A percentile compares a stretch with the other conserved stretches of the same genome.
phyloP scores from a whole-genome alignment of 768 basidiomycete genomes.

The Peribolospora kevripleyi region DNA sequence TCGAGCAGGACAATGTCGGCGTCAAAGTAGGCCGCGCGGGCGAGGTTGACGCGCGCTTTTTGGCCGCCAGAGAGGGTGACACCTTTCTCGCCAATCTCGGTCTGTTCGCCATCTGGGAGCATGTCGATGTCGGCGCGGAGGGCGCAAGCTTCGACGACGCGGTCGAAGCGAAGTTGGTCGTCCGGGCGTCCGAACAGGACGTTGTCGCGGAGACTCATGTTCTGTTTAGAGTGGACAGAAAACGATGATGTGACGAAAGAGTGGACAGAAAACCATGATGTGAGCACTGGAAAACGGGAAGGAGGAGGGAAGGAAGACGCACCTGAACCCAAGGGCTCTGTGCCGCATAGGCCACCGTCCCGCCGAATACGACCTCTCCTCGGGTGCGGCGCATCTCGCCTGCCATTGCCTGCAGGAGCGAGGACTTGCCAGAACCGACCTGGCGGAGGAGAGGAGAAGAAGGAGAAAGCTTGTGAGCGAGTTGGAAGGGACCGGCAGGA shows the following conservation, averaged over 20 bases:
- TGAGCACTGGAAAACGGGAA: too few species aligned
- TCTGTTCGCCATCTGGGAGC: slow-evolving; percentile 29
- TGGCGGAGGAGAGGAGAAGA: too few species aligned
- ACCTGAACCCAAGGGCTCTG: slow-evolving; percentile 33
- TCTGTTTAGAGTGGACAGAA: too few species aligned
- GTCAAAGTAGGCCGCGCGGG: slow-evolving; percentile 40
- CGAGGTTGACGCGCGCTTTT: slow-evolving; percentile 47
- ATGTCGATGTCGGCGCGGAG: slow-evolving; percentile 40
- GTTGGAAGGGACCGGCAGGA: too few species aligned
- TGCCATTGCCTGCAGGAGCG: slow-evolving; percentile 20
- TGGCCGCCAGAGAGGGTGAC: slow-evolving; percentile 49
- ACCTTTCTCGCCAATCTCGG: slow-evolving; percentile 60
- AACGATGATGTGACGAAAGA: too few species aligned
- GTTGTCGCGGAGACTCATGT: slow-evolving; percentile 31
- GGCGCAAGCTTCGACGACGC: slow-evolving; percentile 32
- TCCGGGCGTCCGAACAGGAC: slow-evolving; percentile 41
- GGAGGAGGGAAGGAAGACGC: background rate
- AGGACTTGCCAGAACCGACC: too few species aligned
- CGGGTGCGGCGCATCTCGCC: slow-evolving; percentile 39
- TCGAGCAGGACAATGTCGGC: slow-evolving; percentile 30
- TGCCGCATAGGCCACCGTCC: slow-evolving; percentile 32
- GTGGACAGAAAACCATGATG: too few species aligned
- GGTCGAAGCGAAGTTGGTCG: slow-evolving; percentile 43
- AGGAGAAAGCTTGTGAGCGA: too few species aligned
- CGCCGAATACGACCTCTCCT: slow-evolving; percentile 32